Evolutionary conservation across 2,329 filamentous ascomycete genomes (phyloP), one percentile per base, ranked within the genome.

Genomic region (Tolypocladium tropicale): DNA sequence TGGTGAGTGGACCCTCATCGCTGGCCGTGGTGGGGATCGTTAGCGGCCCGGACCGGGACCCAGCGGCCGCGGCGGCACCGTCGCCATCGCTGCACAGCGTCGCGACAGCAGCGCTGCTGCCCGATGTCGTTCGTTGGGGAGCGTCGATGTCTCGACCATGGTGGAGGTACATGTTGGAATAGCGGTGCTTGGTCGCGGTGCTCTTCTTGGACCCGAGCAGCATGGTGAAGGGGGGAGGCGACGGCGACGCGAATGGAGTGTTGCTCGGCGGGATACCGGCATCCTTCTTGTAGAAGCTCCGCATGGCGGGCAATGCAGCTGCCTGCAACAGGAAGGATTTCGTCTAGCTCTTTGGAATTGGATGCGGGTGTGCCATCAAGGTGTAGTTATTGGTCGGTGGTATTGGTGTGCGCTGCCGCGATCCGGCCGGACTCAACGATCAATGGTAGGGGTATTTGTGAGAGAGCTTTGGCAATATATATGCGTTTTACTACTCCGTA

Each of bases 1-100:
- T 55, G 11, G 57, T 55, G 50, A 61, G 54, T 32, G 54, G 50
- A 37, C 52, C 49, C 21, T 54, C 55, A 37, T 59, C 56, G 41
- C 41, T 21, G 41, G 41, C 21, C 4, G 12, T 0, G 41, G 41
- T 46, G 41, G 23, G 41, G 41, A 46, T 46, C 23, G 41, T 46
- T 23, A 28, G 12, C 41, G 41, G 41, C 21, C 41, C 41, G 41
- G 41, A 28, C 23, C 23, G 43, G 43, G 43, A 46, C 43, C 43
- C 41, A 12, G n/a, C 21, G 23, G 41, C 23, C 11, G 4, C 23
- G 11, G 10, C 21, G 39, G n/a, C n/a, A 11, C 10, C 23, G 23
- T 23, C 4, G 39, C 23, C 21, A 10, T 21, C 4, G 39, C 9
- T 12, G n/a, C 23, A 2, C 39, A 21, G n/a, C 10, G 18, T 10